Percentiles rank a stretch among this genome's conserved stretches.
Conservation (phyloP, 1,284 basidiomycete species). For the Rhodotorula mucilaginosa region DNA sequence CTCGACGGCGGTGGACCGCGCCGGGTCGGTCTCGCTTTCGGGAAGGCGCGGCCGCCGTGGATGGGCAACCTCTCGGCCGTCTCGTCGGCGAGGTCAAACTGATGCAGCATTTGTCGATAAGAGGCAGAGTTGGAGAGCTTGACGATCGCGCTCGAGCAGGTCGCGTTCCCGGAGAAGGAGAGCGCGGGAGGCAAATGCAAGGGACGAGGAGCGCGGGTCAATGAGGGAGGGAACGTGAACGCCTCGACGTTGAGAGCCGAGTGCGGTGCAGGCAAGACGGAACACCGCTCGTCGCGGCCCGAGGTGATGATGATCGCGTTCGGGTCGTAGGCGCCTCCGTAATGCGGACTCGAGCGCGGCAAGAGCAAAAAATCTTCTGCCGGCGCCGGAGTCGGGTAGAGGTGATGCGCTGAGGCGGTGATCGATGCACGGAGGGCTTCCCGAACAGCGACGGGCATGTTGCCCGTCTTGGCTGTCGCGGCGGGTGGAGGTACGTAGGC, state of each 20-base stretch:
- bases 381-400: constrained; percentile 62
- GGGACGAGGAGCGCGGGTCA: constrained; percentile 8
- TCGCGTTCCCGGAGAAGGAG: constrained; percentile 47
- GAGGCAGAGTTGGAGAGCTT: constrained; percentile 18
- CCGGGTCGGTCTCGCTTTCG: constrained; percentile 45
- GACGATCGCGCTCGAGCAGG: constrained; percentile 28
- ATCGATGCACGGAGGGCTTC: constrained; percentile 66
- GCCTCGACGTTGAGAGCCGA: constrained; percentile 50
- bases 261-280: constrained; percentile 41
- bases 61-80: constrained; percentile 48
- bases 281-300: constrained; percentile 39
- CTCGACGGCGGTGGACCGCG: constrained; percentile 46
- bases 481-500: constrained; percentile 56
- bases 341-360: constrained; percentile 70
- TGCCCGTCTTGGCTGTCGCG: constrained; percentile 48
- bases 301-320: constrained; percentile 59
- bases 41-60: constrained; percentile 38
- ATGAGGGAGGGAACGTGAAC: constrained; percentile 53
- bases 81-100: constrained; percentile 48
- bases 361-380: constrained; percentile 77
- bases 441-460: constrained; percentile 58
- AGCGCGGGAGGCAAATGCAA: constrained; percentile 44
- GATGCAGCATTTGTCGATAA: constrained; percentile 32
- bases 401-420: constrained; percentile 58
- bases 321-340: constrained; percentile 67